Conservation (phyloP, 306 rosid genomes). For the Prunus davidiana region DNA sequence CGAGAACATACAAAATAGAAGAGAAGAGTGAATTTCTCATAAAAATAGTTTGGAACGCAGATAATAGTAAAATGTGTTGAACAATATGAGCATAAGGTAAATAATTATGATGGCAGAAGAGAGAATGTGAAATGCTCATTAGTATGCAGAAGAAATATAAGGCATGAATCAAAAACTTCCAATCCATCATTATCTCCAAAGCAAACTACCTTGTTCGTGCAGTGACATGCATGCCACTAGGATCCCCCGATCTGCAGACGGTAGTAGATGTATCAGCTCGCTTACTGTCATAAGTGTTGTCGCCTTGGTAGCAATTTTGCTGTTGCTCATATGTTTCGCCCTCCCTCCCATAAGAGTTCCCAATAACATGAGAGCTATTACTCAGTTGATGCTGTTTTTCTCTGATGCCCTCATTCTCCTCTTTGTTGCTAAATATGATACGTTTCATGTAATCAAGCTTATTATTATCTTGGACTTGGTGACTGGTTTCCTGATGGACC, state of each 20-base stretch:
- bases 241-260: conserved; percentile 19
- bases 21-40: background rate
- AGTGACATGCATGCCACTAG: conserved; percentile 15
- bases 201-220: conserved; percentile 42
- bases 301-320: conserved; percentile 35
- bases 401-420: conserved; percentile 25
- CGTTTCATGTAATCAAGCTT: conserved; percentile 35
- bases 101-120: conserved; percentile 1
- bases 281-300: conserved; percentile 12
- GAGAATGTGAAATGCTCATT: background rate
- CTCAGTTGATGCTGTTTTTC: conserved; percentile 25
- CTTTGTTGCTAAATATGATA: conserved; percentile 24
- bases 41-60: background rate
- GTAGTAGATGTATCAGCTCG: too few species aligned
- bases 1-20: conserved; percentile 3
- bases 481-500: conserved; percentile 22
- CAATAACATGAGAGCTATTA: conserved; percentile 31
- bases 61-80: background rate
- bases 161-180: background rate
- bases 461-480: conserved; percentile 26
- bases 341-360: conserved; percentile 31
- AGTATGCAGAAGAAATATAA: background rate
- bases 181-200: background rate
- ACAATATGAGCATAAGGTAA: background rate
- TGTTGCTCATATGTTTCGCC: conserved; percentile 35